phyloP scores from a whole-genome alignment of 2,329 filamentous ascomycete species.

The Arthroderma sp. region DNA sequence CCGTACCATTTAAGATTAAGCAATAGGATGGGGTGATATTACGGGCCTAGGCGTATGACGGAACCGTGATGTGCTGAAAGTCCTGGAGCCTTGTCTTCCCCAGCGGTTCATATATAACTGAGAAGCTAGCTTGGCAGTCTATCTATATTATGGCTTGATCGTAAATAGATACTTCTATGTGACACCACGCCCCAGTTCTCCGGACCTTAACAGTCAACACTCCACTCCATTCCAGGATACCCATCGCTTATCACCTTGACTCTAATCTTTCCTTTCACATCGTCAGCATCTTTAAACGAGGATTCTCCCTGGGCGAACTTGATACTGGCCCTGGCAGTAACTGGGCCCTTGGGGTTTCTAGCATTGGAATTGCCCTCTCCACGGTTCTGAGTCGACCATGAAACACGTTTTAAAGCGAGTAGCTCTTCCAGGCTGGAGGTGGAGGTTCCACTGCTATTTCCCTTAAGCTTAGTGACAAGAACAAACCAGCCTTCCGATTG shows the following conservation, averaged over 20 bases:
- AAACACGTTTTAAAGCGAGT: slow-evolving; percentile 71
- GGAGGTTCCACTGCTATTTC: slow-evolving; percentile 10
- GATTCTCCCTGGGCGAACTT: slow-evolving; percentile 6
- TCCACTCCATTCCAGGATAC: slow-evolving; percentile 65
- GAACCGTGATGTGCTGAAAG: no score
- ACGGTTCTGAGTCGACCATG: slow-evolving; percentile 45
- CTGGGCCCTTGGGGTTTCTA: background rate
- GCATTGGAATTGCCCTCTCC: slow-evolving; percentile 9
- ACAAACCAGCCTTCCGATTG: slow-evolving; percentile 93
- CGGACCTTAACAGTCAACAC: slow-evolving; percentile 20
- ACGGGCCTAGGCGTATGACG: no score
- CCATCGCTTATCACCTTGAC: slow-evolving; percentile 73
- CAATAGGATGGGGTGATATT: no score
- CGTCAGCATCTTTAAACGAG: slow-evolving; percentile 5
- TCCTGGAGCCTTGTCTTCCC: no score
- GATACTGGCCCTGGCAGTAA: slow-evolving; percentile 9
- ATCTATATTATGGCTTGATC: no score
- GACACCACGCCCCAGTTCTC: no score
- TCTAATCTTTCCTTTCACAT: slow-evolving; percentile 27
- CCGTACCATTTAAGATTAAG: no score
- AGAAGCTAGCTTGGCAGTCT: no score
- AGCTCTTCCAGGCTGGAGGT: slow-evolving; percentile 57
- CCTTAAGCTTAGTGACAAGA: slow-evolving; percentile 43
- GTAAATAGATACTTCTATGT: no score
- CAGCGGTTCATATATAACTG: no score